Conservation (phyloP, 176 grass and related monocot species). For the Oryza punctata region DNA sequence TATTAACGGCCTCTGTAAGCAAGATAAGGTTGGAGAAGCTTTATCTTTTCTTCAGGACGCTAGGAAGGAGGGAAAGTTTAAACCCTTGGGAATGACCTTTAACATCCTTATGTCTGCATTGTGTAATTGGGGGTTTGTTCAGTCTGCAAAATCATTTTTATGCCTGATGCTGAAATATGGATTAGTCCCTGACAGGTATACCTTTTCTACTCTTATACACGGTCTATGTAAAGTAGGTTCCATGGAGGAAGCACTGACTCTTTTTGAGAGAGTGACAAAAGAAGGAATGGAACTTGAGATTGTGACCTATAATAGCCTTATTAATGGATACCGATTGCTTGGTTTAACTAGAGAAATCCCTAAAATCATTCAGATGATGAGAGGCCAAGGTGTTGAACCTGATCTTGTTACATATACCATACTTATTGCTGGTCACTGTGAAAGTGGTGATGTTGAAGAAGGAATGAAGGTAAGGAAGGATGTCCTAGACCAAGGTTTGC, state of each 20-base stretch:
- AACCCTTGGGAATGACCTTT: constrained; percentile 64
- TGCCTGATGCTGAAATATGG: constrained; percentile 86
- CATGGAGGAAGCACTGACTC: constrained; percentile 62
- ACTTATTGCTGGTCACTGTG: constrained; percentile 69
- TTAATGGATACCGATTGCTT: constrained; percentile 70
- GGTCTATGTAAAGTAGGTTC: constrained; percentile 64
- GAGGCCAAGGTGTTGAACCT: constrained; percentile 62
- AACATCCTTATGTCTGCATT: constrained; percentile 72
- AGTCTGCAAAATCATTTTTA: constrained; percentile 71
- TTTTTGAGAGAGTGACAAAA: constrained; percentile 51
- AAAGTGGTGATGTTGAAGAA: constrained; percentile 78
- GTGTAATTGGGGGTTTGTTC: constrained; percentile 58
- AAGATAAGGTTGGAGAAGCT: constrained; percentile 66
- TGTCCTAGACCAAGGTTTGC: constrained; percentile 61
- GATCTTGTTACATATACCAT: constrained; percentile 91
- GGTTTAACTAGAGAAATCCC: constrained; percentile 63
- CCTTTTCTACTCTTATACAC: constrained; percentile 79
- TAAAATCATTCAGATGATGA: constrained; percentile 73
- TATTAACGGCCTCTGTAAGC: constrained; percentile 82
- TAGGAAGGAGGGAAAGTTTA: constrained; percentile 56
- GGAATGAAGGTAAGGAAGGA: constrained; percentile 77
- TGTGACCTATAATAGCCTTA: constrained; percentile 80
- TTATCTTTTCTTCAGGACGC: constrained; percentile 71
- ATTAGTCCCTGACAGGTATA: constrained; percentile 59
- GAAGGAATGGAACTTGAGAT: constrained; percentile 60